Evolutionary conservation across 345 rosid species (phyloP).

Genomic region (Ceriops decandra): DNA sequence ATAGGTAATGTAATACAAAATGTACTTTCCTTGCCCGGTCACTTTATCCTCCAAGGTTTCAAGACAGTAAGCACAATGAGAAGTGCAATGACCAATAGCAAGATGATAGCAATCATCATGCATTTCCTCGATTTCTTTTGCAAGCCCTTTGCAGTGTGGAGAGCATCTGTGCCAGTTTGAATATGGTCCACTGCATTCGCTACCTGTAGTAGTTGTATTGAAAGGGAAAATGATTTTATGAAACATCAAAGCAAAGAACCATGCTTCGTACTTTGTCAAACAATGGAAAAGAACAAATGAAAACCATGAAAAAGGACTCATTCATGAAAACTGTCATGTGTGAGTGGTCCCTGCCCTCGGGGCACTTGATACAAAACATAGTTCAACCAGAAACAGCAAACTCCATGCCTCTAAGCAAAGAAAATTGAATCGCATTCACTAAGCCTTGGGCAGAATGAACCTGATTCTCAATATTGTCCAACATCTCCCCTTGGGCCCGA

Average conservation of each 20-base stretch:
- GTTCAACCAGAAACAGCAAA: no score
- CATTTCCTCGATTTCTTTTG: slow-evolving; percentile 62
- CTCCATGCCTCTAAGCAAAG: no score
- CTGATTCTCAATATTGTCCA: slow-evolving; percentile 72
- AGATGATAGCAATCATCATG: slow-evolving; percentile 52
- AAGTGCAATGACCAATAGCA: slow-evolving; percentile 50
- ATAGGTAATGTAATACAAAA: not conserved
- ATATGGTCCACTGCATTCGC: slow-evolving; percentile 53
- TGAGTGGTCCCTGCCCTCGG: no score
- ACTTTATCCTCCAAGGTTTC: slow-evolving; percentile 58
- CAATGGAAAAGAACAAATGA: not conserved
- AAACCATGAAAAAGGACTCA: no score
- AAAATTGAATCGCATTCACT: no score
- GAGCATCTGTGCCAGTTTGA: slow-evolving; percentile 51
- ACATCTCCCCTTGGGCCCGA: slow-evolving; percentile 66
- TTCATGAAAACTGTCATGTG: no score
- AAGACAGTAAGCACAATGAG: slow-evolving; percentile 46
- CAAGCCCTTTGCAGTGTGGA: slow-evolving; percentile 43
- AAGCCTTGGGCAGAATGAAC: slow-evolving; percentile 18
- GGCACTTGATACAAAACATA: no score
- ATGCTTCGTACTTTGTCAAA: not conserved
- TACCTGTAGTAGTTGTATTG: slow-evolving; percentile 28
- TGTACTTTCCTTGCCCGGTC: not conserved
- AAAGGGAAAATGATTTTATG: not conserved
- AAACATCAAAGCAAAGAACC: not conserved